Evolutionary conservation across 2,329 filamentous ascomycete species (phyloP).

Genomic region (Calonectria montana): DNA sequence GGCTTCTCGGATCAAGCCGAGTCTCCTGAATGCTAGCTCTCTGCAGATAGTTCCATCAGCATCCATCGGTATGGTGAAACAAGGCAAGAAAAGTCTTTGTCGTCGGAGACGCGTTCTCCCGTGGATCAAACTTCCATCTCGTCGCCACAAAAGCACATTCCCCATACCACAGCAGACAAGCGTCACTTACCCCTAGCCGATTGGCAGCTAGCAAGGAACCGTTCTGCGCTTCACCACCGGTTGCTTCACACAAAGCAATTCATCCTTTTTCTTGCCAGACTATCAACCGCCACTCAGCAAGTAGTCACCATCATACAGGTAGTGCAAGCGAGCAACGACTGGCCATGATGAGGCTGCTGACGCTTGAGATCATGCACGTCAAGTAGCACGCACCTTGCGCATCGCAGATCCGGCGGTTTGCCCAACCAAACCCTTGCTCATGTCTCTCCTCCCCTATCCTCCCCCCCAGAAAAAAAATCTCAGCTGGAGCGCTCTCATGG

Average conservation of each 20-base stretch:
- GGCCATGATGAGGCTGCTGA: constrained; percentile 38
- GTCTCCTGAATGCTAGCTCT: not conserved
- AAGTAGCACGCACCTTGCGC: constrained; percentile 38
- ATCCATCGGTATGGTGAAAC: not conserved
- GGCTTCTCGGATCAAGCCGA: constrained; percentile 24
- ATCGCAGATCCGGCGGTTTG: constrained; percentile 42
- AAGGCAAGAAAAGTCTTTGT: not conserved
- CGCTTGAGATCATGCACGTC: constrained; percentile 44
- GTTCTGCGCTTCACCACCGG: not conserved
- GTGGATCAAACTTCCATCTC: not conserved
- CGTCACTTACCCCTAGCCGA: not conserved
- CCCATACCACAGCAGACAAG: not conserved
- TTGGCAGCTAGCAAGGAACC: not conserved
- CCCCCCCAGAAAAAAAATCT: constrained; percentile 5
- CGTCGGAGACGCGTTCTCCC: not conserved
- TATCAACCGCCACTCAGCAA: constrained; percentile 19
- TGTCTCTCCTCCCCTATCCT: constrained; percentile 18
- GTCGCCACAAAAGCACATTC: not conserved
- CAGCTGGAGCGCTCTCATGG: constrained; percentile 27
- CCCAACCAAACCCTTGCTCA: constrained; percentile 27
- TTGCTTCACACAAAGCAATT: not conserved
- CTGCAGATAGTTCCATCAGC: not conserved
- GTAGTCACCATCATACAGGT: constrained; percentile 29
- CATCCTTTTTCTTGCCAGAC: not conserved
- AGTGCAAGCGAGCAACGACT: constrained; percentile 43